phyloP scores from a whole-genome alignment of 352 stramenopile genomes.

The Lagenidium giganteum region DNA sequence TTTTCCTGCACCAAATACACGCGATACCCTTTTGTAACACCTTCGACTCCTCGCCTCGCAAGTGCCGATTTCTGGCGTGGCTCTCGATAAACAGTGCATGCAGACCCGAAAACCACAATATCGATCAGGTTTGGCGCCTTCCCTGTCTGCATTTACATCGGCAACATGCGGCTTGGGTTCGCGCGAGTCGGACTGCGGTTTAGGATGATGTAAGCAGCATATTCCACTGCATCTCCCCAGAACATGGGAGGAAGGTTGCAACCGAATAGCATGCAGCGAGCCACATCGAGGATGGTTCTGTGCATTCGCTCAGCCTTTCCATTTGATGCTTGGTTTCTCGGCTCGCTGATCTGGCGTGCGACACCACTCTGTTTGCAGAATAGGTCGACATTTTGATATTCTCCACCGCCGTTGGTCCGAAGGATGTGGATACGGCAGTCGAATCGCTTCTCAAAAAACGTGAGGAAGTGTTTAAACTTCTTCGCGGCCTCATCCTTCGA shows the following conservation, averaged over 20 bases:
- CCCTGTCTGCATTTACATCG: conserved; percentile 6
- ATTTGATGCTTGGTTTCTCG: conserved; percentile 11
- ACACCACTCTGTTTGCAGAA: conserved; percentile 16
- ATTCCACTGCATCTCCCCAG: conserved; percentile 8
- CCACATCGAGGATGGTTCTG: conserved; percentile 9
- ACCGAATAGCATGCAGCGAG: conserved; percentile 14
- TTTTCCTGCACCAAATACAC: conserved; percentile 11
- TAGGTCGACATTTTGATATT: conserved; percentile 15
- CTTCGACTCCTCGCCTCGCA: conserved; percentile 7
- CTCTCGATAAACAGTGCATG: conserved; percentile 5
- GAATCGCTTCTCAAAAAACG: no score
- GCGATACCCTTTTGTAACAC: conserved; percentile 12
- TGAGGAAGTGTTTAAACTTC: no score
- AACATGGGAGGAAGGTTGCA: conserved; percentile 11
- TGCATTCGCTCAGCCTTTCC: conserved; percentile 18
- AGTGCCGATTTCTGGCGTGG: conserved; percentile 6
- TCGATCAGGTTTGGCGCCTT: neutral
- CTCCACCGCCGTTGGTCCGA: conserved; percentile 4
- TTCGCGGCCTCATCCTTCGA: no score
- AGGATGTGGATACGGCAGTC: no score
- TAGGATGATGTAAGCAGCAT: conserved; percentile 8
- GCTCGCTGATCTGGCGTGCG: conserved; percentile 7
- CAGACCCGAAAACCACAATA: conserved; percentile 4
- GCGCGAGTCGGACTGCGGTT: conserved; percentile 1
- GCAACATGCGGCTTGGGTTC: neutral